Evolutionary conservation across 2,329 filamentous ascomycete species (phyloP).

Genomic region (Pyrenochaeta sp.): DNA sequence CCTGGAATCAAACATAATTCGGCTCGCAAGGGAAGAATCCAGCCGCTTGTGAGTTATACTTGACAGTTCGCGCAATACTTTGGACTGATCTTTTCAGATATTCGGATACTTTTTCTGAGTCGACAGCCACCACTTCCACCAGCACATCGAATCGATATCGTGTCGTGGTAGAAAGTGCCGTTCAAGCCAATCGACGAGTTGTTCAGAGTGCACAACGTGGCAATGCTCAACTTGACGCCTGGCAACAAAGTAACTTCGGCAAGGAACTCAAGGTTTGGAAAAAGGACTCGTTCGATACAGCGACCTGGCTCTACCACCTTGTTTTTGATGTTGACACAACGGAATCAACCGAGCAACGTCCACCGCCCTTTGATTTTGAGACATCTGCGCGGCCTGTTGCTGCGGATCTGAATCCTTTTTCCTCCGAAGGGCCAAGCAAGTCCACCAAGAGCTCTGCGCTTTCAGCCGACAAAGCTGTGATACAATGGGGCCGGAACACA

Average conservation of each 20-base stretch:
- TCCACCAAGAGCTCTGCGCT: not conserved
- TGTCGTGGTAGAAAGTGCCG: constrained; percentile 23
- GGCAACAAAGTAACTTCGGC: constrained; percentile 4
- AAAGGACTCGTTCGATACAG: constrained; percentile 21
- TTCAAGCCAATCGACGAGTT: constrained; percentile 22
- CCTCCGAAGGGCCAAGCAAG: too few relatives aligned
- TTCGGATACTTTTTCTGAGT: not conserved
- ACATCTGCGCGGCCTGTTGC: too few relatives aligned
- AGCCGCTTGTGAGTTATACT: constrained; percentile 2
- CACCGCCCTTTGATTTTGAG: too few relatives aligned
- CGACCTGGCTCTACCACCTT: constrained; percentile 29
- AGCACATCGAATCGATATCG: constrained; percentile 23
- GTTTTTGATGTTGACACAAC: constrained; percentile 14
- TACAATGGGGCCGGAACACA: constrained; percentile 15
- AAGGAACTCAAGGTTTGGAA: constrained; percentile 16
- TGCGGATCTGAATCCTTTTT: not conserved
- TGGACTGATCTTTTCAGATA: not conserved
- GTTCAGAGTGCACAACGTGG: constrained; percentile 22
- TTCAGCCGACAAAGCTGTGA: constrained; percentile 4
- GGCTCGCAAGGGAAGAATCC: constrained; percentile 20
- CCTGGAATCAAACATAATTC: constrained; percentile 17
- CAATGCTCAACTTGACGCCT: constrained; percentile 5
- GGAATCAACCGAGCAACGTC: not conserved
- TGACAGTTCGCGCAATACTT: not conserved
- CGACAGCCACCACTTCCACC: not conserved